A percentile compares a stretch with the other conserved stretches of the same genome.
Conservation (phyloP, 1,284 basidiomycete genomes). For the Irpex sp. region DNA sequence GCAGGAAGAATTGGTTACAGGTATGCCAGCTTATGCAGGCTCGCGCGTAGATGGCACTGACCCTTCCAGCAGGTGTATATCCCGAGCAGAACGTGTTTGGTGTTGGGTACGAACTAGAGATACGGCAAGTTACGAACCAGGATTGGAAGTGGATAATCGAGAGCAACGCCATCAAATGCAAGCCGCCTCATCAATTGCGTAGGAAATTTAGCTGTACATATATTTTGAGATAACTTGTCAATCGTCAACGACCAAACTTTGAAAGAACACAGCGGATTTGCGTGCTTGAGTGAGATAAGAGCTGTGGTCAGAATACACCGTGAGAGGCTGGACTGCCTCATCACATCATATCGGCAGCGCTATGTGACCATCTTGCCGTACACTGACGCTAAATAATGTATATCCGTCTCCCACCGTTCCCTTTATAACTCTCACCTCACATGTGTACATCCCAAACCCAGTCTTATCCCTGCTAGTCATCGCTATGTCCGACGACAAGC, state of each 20-base stretch:
- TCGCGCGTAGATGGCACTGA: not conserved
- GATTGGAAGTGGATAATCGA: not conserved
- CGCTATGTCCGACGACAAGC: conserved; percentile 10
- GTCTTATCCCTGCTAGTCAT: not conserved
- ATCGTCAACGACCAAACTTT: not conserved
- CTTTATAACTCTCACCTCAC: not conserved
- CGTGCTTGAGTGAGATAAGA: not conserved
- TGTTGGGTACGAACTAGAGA: conserved; percentile 51
- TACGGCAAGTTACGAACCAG: conserved; percentile 7
- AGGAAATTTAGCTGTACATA: too few species aligned
- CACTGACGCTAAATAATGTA: too few species aligned
- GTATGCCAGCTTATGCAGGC: conserved; percentile 34
- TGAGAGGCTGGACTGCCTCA: too few species aligned
- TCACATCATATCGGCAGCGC: too few species aligned
- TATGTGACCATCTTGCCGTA: too few species aligned
- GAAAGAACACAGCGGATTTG: not conserved
- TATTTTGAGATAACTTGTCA: too few species aligned
- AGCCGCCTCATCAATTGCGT: not conserved
- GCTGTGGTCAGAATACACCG: too few species aligned
- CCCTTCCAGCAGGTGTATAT: conserved; percentile 64
- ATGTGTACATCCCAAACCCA: not conserved
- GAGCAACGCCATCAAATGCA: not conserved
- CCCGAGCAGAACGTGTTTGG: conserved; percentile 71
- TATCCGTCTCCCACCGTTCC: not conserved
- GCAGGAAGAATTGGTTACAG: conserved; percentile 85